Evolutionary conservation across 2,329 filamentous ascomycete genomes (phyloP).

Genomic region (Madurella mycetomatis): DNA sequence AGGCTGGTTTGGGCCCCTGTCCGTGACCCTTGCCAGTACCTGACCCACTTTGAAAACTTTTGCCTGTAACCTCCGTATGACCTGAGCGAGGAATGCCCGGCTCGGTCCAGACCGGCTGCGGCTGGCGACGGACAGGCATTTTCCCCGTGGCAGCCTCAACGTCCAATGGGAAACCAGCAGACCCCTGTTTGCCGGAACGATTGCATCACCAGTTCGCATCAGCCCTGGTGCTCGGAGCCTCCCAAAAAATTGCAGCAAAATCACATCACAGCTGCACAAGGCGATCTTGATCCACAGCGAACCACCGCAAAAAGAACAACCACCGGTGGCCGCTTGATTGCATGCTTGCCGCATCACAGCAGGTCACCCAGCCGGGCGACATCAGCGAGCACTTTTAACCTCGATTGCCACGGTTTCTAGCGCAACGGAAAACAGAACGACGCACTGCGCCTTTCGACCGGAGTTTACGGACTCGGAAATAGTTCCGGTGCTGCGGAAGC

Average conservation of each 20-base stretch:
- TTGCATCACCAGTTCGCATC: slow-evolving; percentile 18
- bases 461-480: background rate
- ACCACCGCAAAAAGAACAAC: background rate
- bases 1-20: too few relatives aligned
- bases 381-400: too few relatives aligned
- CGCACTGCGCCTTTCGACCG: background rate
- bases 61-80: too few relatives aligned
- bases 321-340: background rate
- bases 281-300: slow-evolving; percentile 4
- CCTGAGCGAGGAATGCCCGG: too few relatives aligned
- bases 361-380: background rate
- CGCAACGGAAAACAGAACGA: background rate
- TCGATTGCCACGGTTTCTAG: background rate
- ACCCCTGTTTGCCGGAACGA: slow-evolving; percentile 10
- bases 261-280: slow-evolving; percentile 16
- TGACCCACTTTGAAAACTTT: too few relatives aligned
- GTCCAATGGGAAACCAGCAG: slow-evolving; percentile 1
- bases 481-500: background rate
- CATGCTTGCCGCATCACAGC: background rate
- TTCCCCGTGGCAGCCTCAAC: background rate
- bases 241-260: slow-evolving; percentile 12
- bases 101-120: too few relatives aligned
- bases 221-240: slow-evolving; percentile 18
- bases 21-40: too few relatives aligned
- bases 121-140: background rate